Conservation (phyloP, 1,284 basidiomycete genomes). For the Somion occarium region DNA sequence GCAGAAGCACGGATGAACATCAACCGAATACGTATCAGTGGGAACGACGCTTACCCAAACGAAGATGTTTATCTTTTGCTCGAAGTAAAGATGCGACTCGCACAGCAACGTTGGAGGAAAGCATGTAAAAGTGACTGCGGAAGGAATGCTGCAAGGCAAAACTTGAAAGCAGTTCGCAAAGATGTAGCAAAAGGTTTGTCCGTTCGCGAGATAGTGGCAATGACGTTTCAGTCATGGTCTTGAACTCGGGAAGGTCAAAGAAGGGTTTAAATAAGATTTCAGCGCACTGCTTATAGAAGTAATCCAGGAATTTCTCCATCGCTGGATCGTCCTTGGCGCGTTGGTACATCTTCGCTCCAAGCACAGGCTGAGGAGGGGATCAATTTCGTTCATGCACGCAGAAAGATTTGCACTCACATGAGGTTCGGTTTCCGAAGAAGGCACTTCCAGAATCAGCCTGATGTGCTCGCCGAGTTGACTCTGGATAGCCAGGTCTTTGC, state of each 20-base stretch:
- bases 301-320: slow-evolving; percentile 84
- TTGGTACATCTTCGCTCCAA: slow-evolving; percentile 39
- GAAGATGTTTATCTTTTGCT: slow-evolving; percentile 86
- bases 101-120: slow-evolving; percentile 71
- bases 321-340: slow-evolving; percentile 79
- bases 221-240: slow-evolving; percentile 48
- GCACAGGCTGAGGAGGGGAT: slow-evolving; percentile 13
- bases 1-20: slow-evolving; percentile 10
- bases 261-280: slow-evolving; percentile 78
- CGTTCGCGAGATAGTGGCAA: slow-evolving; percentile 64
- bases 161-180: slow-evolving; percentile 89
- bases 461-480: slow-evolving; percentile 91
- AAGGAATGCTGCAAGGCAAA: slow-evolving; percentile 87
- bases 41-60: slow-evolving; percentile 61
- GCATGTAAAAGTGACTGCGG: slow-evolving; percentile 87
- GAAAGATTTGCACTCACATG: slow-evolving; percentile 21
- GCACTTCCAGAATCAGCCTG: slow-evolving; percentile 79
- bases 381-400: too few relatives aligned
- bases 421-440: slow-evolving; percentile 28
- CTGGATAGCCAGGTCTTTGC: slow-evolving; percentile 84
- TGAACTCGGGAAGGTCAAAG: slow-evolving; percentile 72
- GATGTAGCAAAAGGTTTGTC: slow-evolving; percentile 73
- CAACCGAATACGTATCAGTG: not conserved
- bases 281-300: slow-evolving; percentile 85
- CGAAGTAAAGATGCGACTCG: slow-evolving; percentile 78